Evolutionary conservation across 441 rosid species (phyloP), one percentile per base, ranked within the genome.

Genomic region (Eutrema salsugineum): DNA sequence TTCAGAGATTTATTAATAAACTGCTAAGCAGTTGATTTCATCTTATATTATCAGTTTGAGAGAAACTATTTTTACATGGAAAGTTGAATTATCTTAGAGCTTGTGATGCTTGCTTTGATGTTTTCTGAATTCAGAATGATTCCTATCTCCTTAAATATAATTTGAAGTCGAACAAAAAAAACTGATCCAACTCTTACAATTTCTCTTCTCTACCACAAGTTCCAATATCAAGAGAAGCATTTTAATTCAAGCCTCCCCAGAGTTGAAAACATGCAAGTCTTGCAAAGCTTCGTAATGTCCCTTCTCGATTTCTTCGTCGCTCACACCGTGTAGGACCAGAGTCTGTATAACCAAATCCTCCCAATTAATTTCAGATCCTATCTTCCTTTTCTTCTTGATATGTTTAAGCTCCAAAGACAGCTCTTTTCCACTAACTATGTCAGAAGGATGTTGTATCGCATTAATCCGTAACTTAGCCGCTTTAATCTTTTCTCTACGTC

Each of bases 321-420:
- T 83, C 74, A 89, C 98, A 68, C 58, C 78, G 76, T 88, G 91
- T 43, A 93, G 83, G 35, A 91, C 83, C 24, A 93, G 89, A 50
- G 90, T 84, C 78, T 95, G 97, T 22, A 95, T 89, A 24, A 95
- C 66, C 68, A 89, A 80, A 80, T 89, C 98, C 65, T 93, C 97
- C 97, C 94, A 91, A 79, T 87, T 92, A 68, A 91, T 76, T 28
- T 73, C 88, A 63, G 48, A 63, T 7, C 15, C 78, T 47, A 6
- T 64, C 63, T 77, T 78, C 60, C 88, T 83, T 75, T 78, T 85
- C 79, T 83, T 87, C 79, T 81, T 87, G 72, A 82, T 76, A 67
- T 64, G 68, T 48, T 63, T 76, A 71, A 65, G 10, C 51, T 70
- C 76, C 63, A 59, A 14, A 58, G 49, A 57, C 16, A 58, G 8